phyloP scores from a whole-genome alignment of 1,284 basidiomycete species.

The Pseudozyma tsukubaensis region DNA sequence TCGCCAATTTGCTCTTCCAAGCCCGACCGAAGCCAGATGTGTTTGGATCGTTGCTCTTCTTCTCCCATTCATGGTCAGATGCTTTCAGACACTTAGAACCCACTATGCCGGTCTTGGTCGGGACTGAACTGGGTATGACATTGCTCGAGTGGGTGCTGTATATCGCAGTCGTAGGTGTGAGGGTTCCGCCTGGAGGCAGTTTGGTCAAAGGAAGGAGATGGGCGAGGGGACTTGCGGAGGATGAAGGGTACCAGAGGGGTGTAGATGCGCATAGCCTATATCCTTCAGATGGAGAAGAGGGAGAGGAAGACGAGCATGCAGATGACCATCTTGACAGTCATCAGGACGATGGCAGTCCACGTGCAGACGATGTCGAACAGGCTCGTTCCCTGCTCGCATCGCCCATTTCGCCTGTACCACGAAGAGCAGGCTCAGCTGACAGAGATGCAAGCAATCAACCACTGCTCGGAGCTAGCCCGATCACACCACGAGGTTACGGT shows the following conservation, averaged over 20 bases:
- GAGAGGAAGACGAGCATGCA: neutral
- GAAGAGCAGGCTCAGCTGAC: neutral
- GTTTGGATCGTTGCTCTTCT: neutral
- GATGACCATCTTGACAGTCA: neutral
- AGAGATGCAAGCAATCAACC: conserved; percentile 27
- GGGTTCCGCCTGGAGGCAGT: conserved; percentile 49
- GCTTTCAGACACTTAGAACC: conserved; percentile 30
- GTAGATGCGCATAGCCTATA: conserved; percentile 41
- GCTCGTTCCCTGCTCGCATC: conserved; percentile 9
- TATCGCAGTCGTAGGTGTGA: conserved; percentile 52
- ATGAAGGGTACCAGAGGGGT: conserved; percentile 32
- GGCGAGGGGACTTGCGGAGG: conserved; percentile 28
- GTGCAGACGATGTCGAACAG: conserved; percentile 20
- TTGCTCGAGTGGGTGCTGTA: conserved; percentile 50
- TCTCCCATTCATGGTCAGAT: conserved; percentile 15
- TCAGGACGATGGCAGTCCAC: neutral
- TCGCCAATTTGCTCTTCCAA: conserved; percentile 53
- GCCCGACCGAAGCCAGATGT: conserved; percentile 27
- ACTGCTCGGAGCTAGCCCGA: conserved; percentile 20
- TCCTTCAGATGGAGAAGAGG: conserved; percentile 26
- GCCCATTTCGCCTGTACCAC: conserved; percentile 17
- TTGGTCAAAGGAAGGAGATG: conserved; percentile 42
- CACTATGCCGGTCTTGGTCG: conserved; percentile 42
- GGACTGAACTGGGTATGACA: conserved; percentile 41
- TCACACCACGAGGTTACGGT: conserved; percentile 26